These are phyloP conservation scores for Akanthomyces muscarius DNA, from an alignment of 2,329 filamentous ascomycete genomes.

Conservation along the genomic window DNA sequence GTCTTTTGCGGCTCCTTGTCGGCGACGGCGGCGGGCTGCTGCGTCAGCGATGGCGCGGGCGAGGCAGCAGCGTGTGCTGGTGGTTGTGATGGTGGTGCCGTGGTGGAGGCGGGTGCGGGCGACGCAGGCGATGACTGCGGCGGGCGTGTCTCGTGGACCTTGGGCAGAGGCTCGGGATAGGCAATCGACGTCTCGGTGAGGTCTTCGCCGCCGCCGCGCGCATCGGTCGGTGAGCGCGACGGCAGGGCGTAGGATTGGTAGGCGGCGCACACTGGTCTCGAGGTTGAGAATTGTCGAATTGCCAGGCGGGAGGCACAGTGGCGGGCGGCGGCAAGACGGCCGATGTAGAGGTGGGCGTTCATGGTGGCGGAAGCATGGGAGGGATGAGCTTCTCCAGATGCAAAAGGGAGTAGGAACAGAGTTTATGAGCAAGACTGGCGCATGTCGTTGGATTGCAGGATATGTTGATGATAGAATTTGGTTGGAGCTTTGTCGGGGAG, in stretches of 20 bases:
- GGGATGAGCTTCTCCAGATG: background rate
- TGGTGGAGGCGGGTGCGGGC: slow-evolving; percentile 20
- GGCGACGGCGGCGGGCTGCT: slow-evolving; percentile 22
- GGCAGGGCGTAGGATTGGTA: slow-evolving; percentile 53
- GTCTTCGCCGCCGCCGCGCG: slow-evolving; percentile 40
- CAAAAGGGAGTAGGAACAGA: background rate
- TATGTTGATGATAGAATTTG: slow-evolving; percentile 9
- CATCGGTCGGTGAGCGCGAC: slow-evolving; percentile 37
- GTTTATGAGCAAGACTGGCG: background rate
- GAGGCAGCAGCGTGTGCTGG: slow-evolving; percentile 11
- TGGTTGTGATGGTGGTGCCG: slow-evolving; percentile 15
- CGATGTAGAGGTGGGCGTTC: slow-evolving; percentile 40
- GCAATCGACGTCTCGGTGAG: slow-evolving; percentile 46
- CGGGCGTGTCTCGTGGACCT: slow-evolving; percentile 50
- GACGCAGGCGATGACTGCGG: slow-evolving; percentile 27
- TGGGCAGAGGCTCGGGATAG: slow-evolving; percentile 42
- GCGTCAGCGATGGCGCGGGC: slow-evolving; percentile 13
- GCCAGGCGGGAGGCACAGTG: slow-evolving; percentile 36
- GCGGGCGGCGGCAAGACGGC: slow-evolving; percentile 38
- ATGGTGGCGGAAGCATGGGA: slow-evolving; percentile 33
- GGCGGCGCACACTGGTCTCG: slow-evolving; percentile 30
- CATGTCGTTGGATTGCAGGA: slow-evolving; percentile 4
- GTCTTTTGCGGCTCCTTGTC: slow-evolving; percentile 67
- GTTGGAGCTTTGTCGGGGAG: slow-evolving; percentile 2
- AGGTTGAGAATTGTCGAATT: slow-evolving; percentile 40